Conservation (phyloP, 2,329 filamentous ascomycete genomes). For the Ophiostoma australiae region DNA sequence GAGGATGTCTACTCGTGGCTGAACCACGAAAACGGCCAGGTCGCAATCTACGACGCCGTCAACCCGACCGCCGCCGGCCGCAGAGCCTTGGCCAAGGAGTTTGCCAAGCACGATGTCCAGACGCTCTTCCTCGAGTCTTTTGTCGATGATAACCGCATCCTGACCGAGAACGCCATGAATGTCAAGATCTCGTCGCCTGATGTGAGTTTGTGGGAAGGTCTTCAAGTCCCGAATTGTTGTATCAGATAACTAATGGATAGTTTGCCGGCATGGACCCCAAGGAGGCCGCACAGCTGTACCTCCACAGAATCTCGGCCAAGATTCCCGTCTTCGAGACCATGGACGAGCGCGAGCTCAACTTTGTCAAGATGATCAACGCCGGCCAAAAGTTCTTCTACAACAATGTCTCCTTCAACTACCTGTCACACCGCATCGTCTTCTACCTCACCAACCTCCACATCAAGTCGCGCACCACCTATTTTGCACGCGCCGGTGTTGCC, state of each 20-base stretch:
- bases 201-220: conserved; percentile 44
- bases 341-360: conserved; percentile 89
- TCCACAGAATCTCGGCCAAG: conserved; percentile 81
- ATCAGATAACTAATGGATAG: conserved; percentile 37
- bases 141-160: conserved; percentile 87
- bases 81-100: conserved; percentile 84
- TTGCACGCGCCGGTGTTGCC: conserved; percentile 80
- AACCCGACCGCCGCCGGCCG: conserved; percentile 83
- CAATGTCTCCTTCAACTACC: conserved; percentile 92
- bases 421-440: conserved; percentile 96
- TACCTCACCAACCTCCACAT: conserved; percentile 97
- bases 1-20: conserved; percentile 96
- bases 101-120: conserved; percentile 95
- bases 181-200: conserved; percentile 98
- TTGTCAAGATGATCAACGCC: conserved; percentile 99
- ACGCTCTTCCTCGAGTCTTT: conserved; percentile 96
- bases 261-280: conserved; percentile 89
- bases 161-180: conserved; percentile 92
- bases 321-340: conserved; percentile 97
- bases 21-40: conserved; percentile 95
- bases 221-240: neutral
- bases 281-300: conserved; percentile 86
- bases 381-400: conserved; percentile 92
- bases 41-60: conserved; percentile 97
- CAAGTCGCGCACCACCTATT: conserved; percentile 90